phyloP scores from a whole-genome alignment of 768 basidiomycete genomes.

The Imleria badia region DNA sequence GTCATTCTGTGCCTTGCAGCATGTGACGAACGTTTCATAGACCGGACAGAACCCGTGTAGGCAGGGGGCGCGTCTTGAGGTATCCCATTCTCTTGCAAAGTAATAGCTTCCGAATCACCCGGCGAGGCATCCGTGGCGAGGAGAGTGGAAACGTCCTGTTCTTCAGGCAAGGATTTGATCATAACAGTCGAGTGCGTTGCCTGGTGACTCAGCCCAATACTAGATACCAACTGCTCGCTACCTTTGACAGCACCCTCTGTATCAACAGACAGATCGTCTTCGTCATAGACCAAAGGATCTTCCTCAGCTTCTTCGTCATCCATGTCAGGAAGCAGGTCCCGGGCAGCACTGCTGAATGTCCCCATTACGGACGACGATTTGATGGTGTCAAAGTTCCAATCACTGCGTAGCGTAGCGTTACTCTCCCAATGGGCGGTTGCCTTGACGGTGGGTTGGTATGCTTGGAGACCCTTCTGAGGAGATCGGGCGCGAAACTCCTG shows the following conservation, averaged over 20 bases:
- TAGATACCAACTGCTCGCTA: slow-evolving; percentile 46
- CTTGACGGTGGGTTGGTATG: slow-evolving; percentile 56
- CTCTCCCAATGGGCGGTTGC: slow-evolving; percentile 66
- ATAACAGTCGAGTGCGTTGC: slow-evolving; percentile 73
- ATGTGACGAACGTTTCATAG: slow-evolving; percentile 72
- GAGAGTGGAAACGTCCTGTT: slow-evolving; percentile 43
- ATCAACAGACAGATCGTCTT: slow-evolving; percentile 55
- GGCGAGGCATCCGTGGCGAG: slow-evolving; percentile 38
- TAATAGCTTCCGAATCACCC: slow-evolving; percentile 41
- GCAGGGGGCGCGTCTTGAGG: slow-evolving; percentile 69
- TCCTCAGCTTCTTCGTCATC: slow-evolving; percentile 53
- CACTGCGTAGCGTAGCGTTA: slow-evolving; percentile 78
- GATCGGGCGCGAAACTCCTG: slow-evolving; percentile 71
- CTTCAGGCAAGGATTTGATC: slow-evolving; percentile 47
- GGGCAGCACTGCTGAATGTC: slow-evolving; percentile 70
- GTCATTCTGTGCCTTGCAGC: slow-evolving; percentile 64
- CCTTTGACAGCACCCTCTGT: slow-evolving; percentile 65
- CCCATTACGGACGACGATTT: slow-evolving; percentile 72
- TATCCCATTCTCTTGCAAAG: slow-evolving; percentile 33
- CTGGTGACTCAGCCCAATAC: slow-evolving; percentile 49
- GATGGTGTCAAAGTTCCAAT: slow-evolving; percentile 95
- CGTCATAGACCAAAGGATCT: slow-evolving; percentile 38
- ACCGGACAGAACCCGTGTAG: slow-evolving; percentile 65
- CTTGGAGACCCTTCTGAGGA: slow-evolving; percentile 53
- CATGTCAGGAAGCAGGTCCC: slow-evolving; percentile 64